A percentile compares a stretch with the other conserved stretches of the same genome.
These are phyloP conservation scores for Rhynchosporium graminicola DNA, from an alignment of 2,329 filamentous ascomycete genomes.

Conservation along the genomic window DNA sequence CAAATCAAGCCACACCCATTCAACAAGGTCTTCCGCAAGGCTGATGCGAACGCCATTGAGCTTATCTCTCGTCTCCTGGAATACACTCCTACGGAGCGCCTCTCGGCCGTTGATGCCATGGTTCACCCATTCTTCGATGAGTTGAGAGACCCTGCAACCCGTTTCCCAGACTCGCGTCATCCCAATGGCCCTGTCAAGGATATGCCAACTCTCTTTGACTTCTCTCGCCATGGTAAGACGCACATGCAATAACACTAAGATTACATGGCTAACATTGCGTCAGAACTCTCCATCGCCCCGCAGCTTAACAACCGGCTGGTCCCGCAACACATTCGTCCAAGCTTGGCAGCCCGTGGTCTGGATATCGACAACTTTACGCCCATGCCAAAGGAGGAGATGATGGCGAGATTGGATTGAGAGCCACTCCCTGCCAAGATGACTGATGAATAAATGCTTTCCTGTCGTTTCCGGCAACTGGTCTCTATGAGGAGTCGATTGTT, in stretches of 20 bases:
- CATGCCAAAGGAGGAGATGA: constrained; percentile 92
- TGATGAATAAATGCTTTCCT: constrained; percentile 42
- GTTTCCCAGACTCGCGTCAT: constrained; percentile 91
- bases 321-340: constrained; percentile 75
- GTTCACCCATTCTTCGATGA: constrained; percentile 99
- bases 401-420: constrained; percentile 89
- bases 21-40: constrained; percentile 98
- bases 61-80: constrained; percentile 91
- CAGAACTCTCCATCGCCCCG: constrained; percentile 95
- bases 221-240: constrained; percentile 81
- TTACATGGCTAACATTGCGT: constrained; percentile 21
- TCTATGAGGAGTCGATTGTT: constrained; percentile 34
- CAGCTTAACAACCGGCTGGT: constrained; percentile 86
- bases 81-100: constrained; percentile 94
- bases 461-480: constrained; percentile 35
- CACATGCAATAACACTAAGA: not conserved
- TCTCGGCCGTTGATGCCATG: constrained; percentile 94
- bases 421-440: constrained; percentile 31
- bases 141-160: constrained; percentile 85
- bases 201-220: constrained; percentile 87
- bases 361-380: constrained; percentile 94
- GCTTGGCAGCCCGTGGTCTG: constrained; percentile 74
- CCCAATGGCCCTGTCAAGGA: constrained; percentile 78
- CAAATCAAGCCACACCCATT: constrained; percentile 99
- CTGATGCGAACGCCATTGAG: constrained; percentile 88